Evolutionary conservation across 129 eudicot species (phyloP).

Genomic region (Calendula officinalis): DNA sequence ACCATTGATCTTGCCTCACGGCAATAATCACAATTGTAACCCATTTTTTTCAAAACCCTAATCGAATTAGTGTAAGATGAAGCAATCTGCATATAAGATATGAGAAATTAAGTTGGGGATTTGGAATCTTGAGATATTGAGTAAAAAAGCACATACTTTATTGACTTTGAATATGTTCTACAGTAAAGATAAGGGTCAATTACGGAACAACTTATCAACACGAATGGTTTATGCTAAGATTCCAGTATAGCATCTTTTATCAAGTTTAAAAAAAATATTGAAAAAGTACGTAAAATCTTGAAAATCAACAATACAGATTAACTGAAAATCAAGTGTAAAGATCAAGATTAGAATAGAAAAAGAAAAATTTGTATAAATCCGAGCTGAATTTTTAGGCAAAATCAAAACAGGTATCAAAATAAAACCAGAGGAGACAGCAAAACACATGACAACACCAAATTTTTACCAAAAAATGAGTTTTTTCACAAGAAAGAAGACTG

Average conservation of each 20-base stretch:
- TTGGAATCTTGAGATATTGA: conserved; percentile 20
- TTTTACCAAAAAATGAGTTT: conserved; percentile 1
- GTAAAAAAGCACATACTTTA: conserved; percentile 19
- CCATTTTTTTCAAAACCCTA: conserved; percentile 37
- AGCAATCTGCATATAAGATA: conserved; percentile 35
- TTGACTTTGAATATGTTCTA: conserved; percentile 20
- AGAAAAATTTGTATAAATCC: conserved; percentile 8
- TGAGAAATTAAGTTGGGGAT: conserved; percentile 2
- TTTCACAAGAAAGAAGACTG: background rate
- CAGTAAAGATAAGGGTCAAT: conserved; percentile 13
- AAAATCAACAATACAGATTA: background rate
- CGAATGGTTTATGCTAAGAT: conserved; percentile 10
- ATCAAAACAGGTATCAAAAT: conserved; percentile 3
- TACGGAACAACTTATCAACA: conserved; percentile 17
- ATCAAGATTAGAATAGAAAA: conserved; percentile 2
- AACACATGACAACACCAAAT: conserved; percentile 2
- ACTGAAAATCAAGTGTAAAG: conserved; percentile 1
- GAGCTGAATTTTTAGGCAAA: background rate
- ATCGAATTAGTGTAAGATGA: background rate
- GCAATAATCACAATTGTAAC: conserved; percentile 70
- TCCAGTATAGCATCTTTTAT: conserved; percentile 4
- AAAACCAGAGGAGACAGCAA: conserved; percentile 22
- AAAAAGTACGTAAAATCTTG: background rate
- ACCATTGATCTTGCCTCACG: conserved; percentile 82
- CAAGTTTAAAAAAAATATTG: conserved; percentile 1